A percentile compares a stretch with the other conserved stretches of the same genome.
These are phyloP conservation scores for Penicillium brasilianum DNA, from an alignment of 2,329 filamentous ascomycete genomes.

Conservation along the genomic window DNA sequence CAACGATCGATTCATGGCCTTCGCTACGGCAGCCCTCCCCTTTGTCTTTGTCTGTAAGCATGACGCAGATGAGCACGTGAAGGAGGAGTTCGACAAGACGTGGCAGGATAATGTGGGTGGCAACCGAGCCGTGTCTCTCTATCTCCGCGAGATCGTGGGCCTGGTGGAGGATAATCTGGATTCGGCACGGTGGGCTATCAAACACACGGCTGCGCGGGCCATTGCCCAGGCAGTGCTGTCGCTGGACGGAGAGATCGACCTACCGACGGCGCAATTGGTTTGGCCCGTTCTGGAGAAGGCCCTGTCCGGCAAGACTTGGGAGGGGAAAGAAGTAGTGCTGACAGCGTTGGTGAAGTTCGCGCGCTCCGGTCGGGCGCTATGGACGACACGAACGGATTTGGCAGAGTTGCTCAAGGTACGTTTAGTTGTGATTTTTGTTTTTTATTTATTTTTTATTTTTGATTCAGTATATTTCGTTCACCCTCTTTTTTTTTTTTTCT, in stretches of 20 bases:
- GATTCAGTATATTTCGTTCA: too few relatives aligned
- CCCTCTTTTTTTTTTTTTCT: constrained; percentile 9
- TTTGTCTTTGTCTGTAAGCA: constrained; percentile 88
- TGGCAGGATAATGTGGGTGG: constrained; percentile 93
- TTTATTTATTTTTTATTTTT: neutral
- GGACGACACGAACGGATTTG: constrained; percentile 62
- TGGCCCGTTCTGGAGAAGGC: constrained; percentile 87
- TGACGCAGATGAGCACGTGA: constrained; percentile 79
- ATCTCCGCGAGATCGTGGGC: constrained; percentile 78
- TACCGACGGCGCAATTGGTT: constrained; percentile 64
- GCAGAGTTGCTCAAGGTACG: constrained; percentile 71
- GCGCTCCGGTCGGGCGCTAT: constrained; percentile 64
- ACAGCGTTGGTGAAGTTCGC: constrained; percentile 80
- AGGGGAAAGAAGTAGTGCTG: constrained; percentile 85
- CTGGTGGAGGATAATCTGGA: constrained; percentile 72
- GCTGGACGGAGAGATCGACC: constrained; percentile 62
- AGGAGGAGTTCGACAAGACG: constrained; percentile 78
- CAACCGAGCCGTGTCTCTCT: constrained; percentile 77
- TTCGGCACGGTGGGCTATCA: constrained; percentile 85
- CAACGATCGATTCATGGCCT: constrained; percentile 80
- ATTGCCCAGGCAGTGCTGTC: constrained; percentile 74
- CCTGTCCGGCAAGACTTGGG: constrained; percentile 86
- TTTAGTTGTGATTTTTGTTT: constrained; percentile 3
- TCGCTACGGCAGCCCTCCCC: constrained; percentile 77
- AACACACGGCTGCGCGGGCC: constrained; percentile 83